Conservation (phyloP, 106 monocot species). For the Platanthera zijinensis region DNA sequence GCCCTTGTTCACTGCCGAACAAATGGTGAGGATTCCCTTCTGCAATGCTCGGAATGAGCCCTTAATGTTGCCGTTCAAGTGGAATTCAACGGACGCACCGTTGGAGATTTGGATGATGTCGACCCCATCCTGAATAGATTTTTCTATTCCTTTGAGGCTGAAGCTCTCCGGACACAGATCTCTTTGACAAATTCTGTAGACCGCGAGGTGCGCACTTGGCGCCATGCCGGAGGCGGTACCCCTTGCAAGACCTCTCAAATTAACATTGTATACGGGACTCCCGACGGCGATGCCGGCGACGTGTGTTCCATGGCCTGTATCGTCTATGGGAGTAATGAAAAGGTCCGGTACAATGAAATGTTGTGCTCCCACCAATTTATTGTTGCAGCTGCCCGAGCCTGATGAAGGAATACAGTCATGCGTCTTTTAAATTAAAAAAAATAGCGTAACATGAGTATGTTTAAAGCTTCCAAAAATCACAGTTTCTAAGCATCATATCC, state of each 20-base stretch:
- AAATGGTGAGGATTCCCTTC: not conserved
- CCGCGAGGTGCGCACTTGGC: conserved; percentile 14
- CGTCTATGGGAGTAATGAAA: conserved; percentile 3
- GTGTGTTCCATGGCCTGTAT: conserved; percentile 33
- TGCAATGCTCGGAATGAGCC: conserved; percentile 5
- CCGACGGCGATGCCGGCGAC: conserved; percentile 30
- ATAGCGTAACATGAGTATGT: too few species aligned
- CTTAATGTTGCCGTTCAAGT: not conserved
- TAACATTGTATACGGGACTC: conserved; percentile 13
- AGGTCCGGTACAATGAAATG: not conserved
- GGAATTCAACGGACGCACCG: not conserved
- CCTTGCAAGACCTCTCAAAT: conserved; percentile 16
- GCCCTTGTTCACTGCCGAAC: conserved; percentile 3
- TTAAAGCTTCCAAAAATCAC: too few species aligned
- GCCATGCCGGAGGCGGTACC: conserved; percentile 33
- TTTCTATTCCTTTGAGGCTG: conserved; percentile 13
- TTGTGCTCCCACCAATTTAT: conserved; percentile 39
- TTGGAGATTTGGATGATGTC: conserved; percentile 19
- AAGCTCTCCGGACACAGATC: not conserved
- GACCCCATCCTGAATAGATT: conserved; percentile 24
- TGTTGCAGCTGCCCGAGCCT: conserved; percentile 18
- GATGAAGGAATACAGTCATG: too few species aligned
- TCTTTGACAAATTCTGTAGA: conserved; percentile 13
- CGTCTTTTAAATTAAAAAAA: too few species aligned
- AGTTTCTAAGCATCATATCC: too few species aligned